Conservation (phyloP, 129 eudicot species). For the Solidago caesia region DNA sequence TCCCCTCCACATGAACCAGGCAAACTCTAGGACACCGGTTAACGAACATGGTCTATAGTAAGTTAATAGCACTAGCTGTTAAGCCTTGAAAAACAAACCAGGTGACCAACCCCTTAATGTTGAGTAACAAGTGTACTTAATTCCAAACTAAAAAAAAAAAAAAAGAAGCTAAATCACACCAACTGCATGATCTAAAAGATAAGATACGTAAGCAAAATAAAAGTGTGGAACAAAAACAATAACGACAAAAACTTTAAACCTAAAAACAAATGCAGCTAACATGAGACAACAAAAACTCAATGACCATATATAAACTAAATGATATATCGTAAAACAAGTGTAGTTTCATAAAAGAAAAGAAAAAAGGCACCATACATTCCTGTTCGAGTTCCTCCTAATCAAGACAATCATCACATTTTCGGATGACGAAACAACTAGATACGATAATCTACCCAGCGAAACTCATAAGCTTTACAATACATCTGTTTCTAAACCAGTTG, state of each 20-base stretch:
- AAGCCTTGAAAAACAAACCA: not conserved
- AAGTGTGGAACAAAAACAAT: constrained; percentile 10
- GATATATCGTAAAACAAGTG: not conserved
- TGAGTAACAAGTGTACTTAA: not conserved
- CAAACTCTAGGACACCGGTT: not conserved
- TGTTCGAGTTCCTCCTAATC: no score
- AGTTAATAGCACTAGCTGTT: not conserved
- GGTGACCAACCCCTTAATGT: not conserved
- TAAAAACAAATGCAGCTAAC: not conserved
- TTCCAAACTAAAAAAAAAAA: not conserved
- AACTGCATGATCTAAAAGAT: not conserved
- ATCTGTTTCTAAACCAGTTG: not conserved
- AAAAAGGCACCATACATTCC: no score
- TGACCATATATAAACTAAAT: not conserved
- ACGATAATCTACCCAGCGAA: no score
- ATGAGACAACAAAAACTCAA: not conserved
- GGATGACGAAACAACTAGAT: no score
- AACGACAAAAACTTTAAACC: constrained; percentile 3
- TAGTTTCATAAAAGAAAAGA: not conserved
- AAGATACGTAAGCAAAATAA: not conserved
- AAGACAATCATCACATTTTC: no score
- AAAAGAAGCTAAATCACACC: not conserved
- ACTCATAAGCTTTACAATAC: not conserved
- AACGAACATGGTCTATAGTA: not conserved
- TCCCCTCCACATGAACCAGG: not conserved